Percentiles rank a stretch among this genome's conserved stretches.
phyloP scores from a whole-genome alignment of 306 rosid species.

The Sphenostylis stenocarpa region DNA sequence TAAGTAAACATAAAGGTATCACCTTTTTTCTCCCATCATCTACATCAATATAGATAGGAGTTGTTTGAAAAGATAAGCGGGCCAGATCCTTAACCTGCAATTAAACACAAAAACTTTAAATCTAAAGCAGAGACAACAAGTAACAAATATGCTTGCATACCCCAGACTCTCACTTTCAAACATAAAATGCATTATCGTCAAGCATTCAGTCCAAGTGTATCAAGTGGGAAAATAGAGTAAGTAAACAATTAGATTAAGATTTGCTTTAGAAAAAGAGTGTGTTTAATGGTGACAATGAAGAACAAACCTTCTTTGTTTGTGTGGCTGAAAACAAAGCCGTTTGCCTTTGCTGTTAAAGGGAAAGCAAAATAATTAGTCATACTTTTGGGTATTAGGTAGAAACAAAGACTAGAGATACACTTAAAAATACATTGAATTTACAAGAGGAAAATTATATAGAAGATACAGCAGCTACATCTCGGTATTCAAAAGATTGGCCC shows the following conservation, averaged over 20 bases:
- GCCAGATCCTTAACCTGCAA: conserved; percentile 90
- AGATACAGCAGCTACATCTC: conserved; percentile 1
- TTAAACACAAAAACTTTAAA: background rate
- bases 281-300: background rate
- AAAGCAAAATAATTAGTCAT: conserved; percentile 33
- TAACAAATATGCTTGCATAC: conserved; percentile 10
- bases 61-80: conserved; percentile 74
- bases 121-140: background rate
- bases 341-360: conserved; percentile 77
- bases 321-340: conserved; percentile 98
- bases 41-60: conserved; percentile 73
- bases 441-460: background rate
- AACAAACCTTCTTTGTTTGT: conserved; percentile 87
- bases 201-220: background rate
- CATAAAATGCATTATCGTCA: background rate
- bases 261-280: conserved; percentile 1
- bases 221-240: background rate
- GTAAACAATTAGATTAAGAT: background rate
- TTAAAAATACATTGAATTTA: conserved; percentile 1
- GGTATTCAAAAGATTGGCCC: background rate
- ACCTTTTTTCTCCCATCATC: conserved; percentile 91
- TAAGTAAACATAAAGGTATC: background rate
- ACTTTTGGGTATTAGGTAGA: background rate
- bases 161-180: background rate
- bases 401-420: background rate